A percentile compares a stretch with the other conserved stretches of the same genome.
Evolutionary conservation across 495 filamentous ascomycete genomes (phyloP).

Genomic region (Daldinia loculata): DNA sequence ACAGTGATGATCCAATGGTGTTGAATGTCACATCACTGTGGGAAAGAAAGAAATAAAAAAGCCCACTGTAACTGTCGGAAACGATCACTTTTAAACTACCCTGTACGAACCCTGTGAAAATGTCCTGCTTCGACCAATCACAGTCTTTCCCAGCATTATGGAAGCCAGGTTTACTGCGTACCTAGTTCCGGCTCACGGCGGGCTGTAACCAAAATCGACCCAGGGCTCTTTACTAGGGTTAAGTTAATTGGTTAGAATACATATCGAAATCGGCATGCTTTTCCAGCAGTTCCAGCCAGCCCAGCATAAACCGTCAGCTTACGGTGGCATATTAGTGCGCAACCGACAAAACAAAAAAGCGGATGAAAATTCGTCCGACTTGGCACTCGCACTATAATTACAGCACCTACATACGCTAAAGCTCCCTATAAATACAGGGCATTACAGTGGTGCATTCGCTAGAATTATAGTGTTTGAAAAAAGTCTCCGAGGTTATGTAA

Average conservation of each 20-base stretch:
- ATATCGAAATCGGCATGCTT: not conserved
- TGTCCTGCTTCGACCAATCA: constrained; percentile 22
- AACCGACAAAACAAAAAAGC: too few species aligned
- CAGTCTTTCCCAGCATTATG: constrained; percentile 29
- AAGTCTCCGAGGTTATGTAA: too few species aligned
- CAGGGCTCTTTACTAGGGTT: constrained; percentile 13
- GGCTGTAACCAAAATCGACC: constrained; percentile 28
- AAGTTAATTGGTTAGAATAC: not conserved
- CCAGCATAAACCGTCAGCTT: not conserved
- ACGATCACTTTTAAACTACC: constrained; percentile 27
- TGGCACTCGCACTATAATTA: too few species aligned
- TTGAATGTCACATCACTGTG: constrained; percentile 29
- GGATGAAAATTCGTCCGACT: too few species aligned
- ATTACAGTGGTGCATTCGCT: too few species aligned
- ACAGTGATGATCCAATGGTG: constrained; percentile 26
- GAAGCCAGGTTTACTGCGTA: constrained; percentile 18
- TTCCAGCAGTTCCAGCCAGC: too few species aligned
- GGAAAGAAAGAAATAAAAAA: not conserved
- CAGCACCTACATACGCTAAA: too few species aligned
- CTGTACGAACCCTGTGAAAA: constrained; percentile 15
- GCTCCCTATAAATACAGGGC: too few species aligned
- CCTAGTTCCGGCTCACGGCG: constrained; percentile 35
- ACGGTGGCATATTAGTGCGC: too few species aligned
- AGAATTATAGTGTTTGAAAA: too few species aligned
- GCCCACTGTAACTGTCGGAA: constrained; percentile 38